Base-by-base conservation (phyloP, 1,139 yeast genomes). In the Magnusiomyces tetraspermus region DNA sequence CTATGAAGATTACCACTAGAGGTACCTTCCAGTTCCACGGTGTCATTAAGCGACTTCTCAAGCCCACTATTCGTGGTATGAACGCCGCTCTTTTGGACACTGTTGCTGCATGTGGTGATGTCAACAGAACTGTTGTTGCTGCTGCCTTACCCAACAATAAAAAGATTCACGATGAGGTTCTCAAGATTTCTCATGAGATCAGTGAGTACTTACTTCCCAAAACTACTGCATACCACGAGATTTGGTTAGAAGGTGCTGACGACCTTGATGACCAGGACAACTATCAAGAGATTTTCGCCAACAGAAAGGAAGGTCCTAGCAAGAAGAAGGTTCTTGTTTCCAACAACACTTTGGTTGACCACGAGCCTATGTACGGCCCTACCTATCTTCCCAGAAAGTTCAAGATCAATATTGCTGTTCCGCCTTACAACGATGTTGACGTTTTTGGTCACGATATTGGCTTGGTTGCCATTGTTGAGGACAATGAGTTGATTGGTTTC, bases 11-110 rank as follows among this genome's bases (percentile, higher is more conserved):
- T 63, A 90, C 97, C 48, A 92, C 97, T 21, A 85, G 98, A 75
- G 97, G 97, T 46, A 92, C 98, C 15, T 89, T 85, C 80, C 98
- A 92, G 76, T 76, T 90, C 59, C 98, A 92, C 64, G 97, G 98
- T 68, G 82, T 92, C 57, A 87, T 92, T 55, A 92, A 92, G 72
- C 90, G 84, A 67, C 78, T 90, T 64, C 76, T 92, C 69, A 89
- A 88, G 71, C 89, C 94, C 21, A 84, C 96, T 1, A 87, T 92
- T 60, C 84, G 96, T 73, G 96, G 94, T 50, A 89, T 92, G 83
- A 90, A 90, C 68, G 75, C 95, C 24, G 85, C 83, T 13, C 77
- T 90, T 63, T 78, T 92, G 82, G 97, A 92, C 67, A 90, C 97
- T 15, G 78, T 92, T 56, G 97, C 96, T 58, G 98, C 97, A 1